phyloP scores from a whole-genome alignment of 2,329 filamentous ascomycete genomes.

The Xylaria sp. region DNA sequence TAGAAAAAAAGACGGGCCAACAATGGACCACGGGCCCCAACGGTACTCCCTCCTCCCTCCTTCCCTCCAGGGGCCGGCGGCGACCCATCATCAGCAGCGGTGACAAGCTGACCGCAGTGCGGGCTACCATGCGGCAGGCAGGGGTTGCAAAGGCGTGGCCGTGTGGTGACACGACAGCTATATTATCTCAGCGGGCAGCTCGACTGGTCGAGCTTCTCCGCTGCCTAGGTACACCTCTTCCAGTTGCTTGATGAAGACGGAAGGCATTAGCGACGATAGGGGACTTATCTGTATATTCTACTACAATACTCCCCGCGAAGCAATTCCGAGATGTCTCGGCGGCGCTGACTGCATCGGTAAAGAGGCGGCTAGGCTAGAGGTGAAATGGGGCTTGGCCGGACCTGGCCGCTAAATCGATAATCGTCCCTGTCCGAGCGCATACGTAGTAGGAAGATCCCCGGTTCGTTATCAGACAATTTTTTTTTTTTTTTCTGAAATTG shows the following conservation, averaged over 20 bases:
- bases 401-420: not conserved
- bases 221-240: not conserved
- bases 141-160: constrained; percentile 19
- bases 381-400: not conserved
- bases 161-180: constrained; percentile 28
- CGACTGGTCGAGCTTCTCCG: constrained; percentile 2
- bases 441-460: not conserved
- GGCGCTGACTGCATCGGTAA: not conserved
- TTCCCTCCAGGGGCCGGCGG: constrained; percentile 8
- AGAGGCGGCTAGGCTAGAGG: not conserved
- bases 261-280: not conserved
- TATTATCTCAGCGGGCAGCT: constrained; percentile 23
- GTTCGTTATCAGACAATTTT: not conserved
- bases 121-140: constrained; percentile 22
- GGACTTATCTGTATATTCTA: not conserved
- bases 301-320: not conserved
- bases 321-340: not conserved
- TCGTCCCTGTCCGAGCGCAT: not conserved
- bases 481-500: too few relatives aligned
- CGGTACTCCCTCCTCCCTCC: not conserved
- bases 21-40: not conserved
- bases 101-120: constrained; percentile 30
- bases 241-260: not conserved
- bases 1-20: not conserved
- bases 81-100: constrained; percentile 23